Conservation (phyloP, 495 filamentous ascomycete species). For the Annulohypoxylon bovei region DNA sequence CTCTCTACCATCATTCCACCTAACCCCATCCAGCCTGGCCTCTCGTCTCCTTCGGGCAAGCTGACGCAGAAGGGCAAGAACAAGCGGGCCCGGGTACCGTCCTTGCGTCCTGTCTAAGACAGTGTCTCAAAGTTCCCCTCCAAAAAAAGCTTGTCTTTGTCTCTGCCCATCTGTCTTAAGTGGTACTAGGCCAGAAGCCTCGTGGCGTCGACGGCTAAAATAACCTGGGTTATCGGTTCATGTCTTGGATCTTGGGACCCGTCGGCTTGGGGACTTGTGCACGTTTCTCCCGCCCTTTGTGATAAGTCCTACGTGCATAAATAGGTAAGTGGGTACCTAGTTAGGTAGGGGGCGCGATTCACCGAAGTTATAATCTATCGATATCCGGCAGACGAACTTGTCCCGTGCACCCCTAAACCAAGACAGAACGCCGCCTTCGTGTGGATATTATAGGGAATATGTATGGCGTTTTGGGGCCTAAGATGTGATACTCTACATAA, state of each 20-base stretch:
- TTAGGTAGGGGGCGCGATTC: too few relatives aligned
- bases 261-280: background rate
- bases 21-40: background rate
- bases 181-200: background rate
- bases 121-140: background rate
- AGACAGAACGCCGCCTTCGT: background rate
- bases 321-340: background rate
- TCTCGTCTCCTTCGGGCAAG: background rate
- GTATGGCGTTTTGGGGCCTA: background rate
- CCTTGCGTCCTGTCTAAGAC: slow-evolving; percentile 8
- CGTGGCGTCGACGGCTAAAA: slow-evolving; percentile 1
- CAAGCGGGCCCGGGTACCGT: background rate
- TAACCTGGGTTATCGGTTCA: background rate
- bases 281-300: slow-evolving; percentile 1
- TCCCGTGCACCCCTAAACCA: background rate
- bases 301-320: background rate
- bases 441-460: background rate
- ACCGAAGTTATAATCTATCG: slow-evolving; percentile 3
- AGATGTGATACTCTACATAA: background rate
- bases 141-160: slow-evolving; percentile 7
- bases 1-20: background rate
- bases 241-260: background rate
- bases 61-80: background rate
- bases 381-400: background rate
- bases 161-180: background rate